Conservation (phyloP, 768 basidiomycete genomes). For the Leccinum fibrillosum region DNA sequence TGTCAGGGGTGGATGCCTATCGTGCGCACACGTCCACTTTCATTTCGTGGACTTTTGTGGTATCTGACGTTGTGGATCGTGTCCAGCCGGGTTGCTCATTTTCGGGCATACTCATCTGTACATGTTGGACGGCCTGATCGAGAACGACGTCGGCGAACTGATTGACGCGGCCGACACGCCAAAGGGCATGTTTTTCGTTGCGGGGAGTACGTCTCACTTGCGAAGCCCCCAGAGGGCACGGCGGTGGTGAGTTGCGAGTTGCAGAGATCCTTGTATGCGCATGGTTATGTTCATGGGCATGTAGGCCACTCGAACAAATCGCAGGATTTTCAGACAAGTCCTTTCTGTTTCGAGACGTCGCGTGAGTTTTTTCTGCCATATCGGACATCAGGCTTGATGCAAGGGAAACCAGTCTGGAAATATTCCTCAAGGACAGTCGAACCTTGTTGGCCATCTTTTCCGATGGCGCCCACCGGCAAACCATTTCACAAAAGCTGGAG, state of each 20-base stretch:
- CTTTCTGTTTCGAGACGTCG: constrained; percentile 90
- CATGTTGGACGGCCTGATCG: constrained; percentile 86
- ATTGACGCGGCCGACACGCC: constrained; percentile 88
- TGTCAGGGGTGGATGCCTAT: constrained; percentile 88
- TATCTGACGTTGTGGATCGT: not conserved
- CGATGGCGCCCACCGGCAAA: constrained; percentile 60
- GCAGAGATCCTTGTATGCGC: not conserved
- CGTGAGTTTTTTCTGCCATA: constrained; percentile 46
- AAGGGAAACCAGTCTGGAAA: constrained; percentile 58
- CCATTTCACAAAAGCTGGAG: constrained; percentile 52
- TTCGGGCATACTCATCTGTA: constrained; percentile 84
- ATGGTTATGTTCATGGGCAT: not conserved
- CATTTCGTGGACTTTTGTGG: not conserved
- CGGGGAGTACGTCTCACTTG: constrained; percentile 79
- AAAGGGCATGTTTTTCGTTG: constrained; percentile 74
- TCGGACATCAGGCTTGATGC: not conserved
- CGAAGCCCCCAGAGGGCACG: constrained; percentile 78
- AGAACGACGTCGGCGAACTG: constrained; percentile 83
- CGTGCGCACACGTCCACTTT: constrained; percentile 47
- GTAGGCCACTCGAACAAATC: constrained; percentile 78
- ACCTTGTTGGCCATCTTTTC: constrained; percentile 83
- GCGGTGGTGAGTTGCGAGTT: constrained; percentile 57
- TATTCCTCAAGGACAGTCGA: constrained; percentile 91
- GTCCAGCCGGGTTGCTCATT: constrained; percentile 78
- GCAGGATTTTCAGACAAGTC: constrained; percentile 75